These are phyloP conservation scores for Kwoniella dejecticola DNA, from an alignment of 768 basidiomycete species.

Conservation along the genomic window DNA sequence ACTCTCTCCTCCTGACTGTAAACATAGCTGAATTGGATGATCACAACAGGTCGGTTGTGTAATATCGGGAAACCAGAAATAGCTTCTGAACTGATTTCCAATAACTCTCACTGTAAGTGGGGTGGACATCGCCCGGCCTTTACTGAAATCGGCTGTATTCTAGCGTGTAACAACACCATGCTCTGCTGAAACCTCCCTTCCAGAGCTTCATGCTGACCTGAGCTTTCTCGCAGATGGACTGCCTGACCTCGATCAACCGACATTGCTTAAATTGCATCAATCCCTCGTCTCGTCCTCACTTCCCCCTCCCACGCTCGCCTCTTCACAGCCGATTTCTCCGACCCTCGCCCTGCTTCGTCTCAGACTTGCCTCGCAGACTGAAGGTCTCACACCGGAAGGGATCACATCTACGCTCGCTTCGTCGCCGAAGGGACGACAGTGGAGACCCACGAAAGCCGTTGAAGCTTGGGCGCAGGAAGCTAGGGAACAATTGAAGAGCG, in stretches of 20 bases:
- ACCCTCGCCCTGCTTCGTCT: conserved; percentile 20
- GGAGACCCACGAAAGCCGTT: conserved; percentile 6
- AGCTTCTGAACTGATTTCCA: conserved; percentile 19
- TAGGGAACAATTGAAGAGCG: conserved; percentile 1
- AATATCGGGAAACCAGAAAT: conserved; percentile 23
- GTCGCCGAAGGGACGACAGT: conserved; percentile 7
- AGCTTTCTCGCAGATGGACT: conserved; percentile 15
- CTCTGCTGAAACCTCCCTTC: neutral
- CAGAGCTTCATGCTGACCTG: neutral
- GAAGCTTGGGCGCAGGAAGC: conserved; percentile 5
- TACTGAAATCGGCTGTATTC: no score
- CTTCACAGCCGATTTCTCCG: conserved; percentile 18
- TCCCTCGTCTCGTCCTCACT: conserved; percentile 11
- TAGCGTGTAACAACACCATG: no score
- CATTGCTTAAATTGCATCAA: conserved; percentile 24
- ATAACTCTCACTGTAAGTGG: conserved; percentile 20
- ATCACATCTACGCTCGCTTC: neutral
- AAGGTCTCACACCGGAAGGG: neutral
- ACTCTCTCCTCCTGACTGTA: neutral
- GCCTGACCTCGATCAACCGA: conserved; percentile 15
- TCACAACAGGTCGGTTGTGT: conserved; percentile 18
- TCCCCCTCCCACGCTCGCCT: conserved; percentile 3
- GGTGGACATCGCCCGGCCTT: no score
- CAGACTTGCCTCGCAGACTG: neutral
- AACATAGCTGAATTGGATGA: no score